Evolutionary conservation across 805 yeast genomes (phyloP).

Genomic region (Sungouiella thailandica): DNA sequence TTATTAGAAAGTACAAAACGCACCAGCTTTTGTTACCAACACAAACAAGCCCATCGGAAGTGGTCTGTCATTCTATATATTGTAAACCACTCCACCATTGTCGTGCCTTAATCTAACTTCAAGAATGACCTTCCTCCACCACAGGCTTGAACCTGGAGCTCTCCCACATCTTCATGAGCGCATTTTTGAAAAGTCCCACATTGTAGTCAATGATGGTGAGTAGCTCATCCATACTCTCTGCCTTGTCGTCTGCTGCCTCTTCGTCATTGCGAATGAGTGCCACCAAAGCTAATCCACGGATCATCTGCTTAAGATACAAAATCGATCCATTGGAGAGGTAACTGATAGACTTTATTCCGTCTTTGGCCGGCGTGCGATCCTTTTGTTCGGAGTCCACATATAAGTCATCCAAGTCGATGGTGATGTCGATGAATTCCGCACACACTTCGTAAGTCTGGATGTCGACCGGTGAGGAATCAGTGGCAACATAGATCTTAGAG

Average conservation of each 20-base stretch:
- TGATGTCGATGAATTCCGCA: slow-evolving; percentile 93
- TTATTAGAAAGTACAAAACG: no score
- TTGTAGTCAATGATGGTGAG: slow-evolving; percentile 81
- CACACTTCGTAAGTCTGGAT: slow-evolving; percentile 94
- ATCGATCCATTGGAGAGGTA: slow-evolving; percentile 79
- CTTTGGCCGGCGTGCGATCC: slow-evolving; percentile 10
- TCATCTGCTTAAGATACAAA: slow-evolving; percentile 83
- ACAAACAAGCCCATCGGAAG: no score
- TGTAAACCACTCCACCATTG: no score
- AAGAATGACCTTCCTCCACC: no score
- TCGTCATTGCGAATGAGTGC: slow-evolving; percentile 74
- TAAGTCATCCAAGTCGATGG: slow-evolving; percentile 78
- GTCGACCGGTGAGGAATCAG: slow-evolving; percentile 94
- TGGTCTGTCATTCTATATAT: no score
- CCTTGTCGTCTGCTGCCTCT: slow-evolving; percentile 10
- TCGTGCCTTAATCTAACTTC: no score
- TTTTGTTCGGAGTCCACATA: slow-evolving; percentile 32
- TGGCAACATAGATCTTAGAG: slow-evolving; percentile 91
- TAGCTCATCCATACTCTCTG: slow-evolving; percentile 32
- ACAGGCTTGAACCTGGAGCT: slow-evolving; percentile 24
- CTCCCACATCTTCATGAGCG: slow-evolving; percentile 70
- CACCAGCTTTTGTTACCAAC: no score
- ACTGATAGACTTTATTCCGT: slow-evolving; percentile 62
- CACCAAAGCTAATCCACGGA: slow-evolving; percentile 86
- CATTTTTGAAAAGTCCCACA: slow-evolving; percentile 71